Conservation (phyloP, 129 eudicot species). For the Pseudognaphalium luteoalbum region DNA sequence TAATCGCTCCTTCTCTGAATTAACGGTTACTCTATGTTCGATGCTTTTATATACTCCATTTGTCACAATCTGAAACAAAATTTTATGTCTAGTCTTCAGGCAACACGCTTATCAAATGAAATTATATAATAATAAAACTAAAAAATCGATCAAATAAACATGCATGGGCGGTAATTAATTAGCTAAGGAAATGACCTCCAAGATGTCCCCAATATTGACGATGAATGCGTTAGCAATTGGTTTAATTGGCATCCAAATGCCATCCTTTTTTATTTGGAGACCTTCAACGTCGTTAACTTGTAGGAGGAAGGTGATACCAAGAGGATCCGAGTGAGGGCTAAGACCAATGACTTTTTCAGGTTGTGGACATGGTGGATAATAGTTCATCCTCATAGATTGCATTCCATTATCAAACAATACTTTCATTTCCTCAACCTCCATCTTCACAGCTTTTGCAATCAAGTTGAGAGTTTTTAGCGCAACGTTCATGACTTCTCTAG, state of each 20-base stretch:
- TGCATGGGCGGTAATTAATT: too few species aligned
- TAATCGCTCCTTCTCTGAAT: neutral
- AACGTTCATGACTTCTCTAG: constrained; percentile 29
- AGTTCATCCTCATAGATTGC: constrained; percentile 12
- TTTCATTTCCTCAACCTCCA: constrained; percentile 30
- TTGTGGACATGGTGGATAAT: constrained; percentile 52
- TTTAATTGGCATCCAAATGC: constrained; percentile 31
- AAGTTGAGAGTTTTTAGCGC: constrained; percentile 27
- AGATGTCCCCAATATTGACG: too few species aligned
- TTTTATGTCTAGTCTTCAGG: too few species aligned
- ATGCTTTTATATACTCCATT: neutral
- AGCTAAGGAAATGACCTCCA: constrained; percentile 36
- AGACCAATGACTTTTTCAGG: constrained; percentile 47
- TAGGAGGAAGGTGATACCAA: constrained; percentile 38
- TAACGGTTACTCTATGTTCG: neutral
- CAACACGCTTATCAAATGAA: neutral
- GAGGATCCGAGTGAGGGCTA: constrained; percentile 39
- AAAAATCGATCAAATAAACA: too few species aligned
- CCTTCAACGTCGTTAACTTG: constrained; percentile 33
- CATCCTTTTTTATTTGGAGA: constrained; percentile 27
- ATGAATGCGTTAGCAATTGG: constrained; percentile 40
- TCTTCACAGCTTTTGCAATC: constrained; percentile 22
- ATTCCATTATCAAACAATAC: constrained; percentile 42
- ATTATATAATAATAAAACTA: too few species aligned
- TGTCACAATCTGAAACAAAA: neutral